Conservation (phyloP, 768 basidiomycete species). For the Tylopilus cervinicoccineus region DNA sequence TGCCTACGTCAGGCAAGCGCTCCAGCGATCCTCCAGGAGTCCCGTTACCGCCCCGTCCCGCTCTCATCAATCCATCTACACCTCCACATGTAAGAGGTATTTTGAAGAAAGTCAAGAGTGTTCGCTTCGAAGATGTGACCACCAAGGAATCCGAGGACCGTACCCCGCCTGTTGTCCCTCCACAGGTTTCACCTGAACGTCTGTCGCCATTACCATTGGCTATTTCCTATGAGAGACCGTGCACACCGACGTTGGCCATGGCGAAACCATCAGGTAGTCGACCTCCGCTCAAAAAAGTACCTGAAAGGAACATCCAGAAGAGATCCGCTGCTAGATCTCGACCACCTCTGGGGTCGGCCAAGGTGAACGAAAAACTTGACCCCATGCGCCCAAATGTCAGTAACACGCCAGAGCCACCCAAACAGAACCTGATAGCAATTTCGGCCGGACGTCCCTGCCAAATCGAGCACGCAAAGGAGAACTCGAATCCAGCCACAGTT, state of each 20-base stretch:
- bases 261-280: neutral
- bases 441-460: slow-evolving; percentile 17
- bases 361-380: slow-evolving; percentile 6
- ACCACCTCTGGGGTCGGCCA: slow-evolving; percentile 14
- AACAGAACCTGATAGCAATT: neutral
- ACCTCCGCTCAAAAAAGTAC: neutral
- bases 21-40: slow-evolving; percentile 16
- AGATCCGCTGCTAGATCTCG: slow-evolving; percentile 12
- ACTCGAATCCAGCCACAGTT: neutral
- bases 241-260: slow-evolving; percentile 8
- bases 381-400: neutral
- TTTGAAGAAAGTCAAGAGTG: slow-evolving; percentile 38
- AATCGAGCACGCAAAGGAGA: slow-evolving; percentile 14
- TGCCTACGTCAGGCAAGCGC: neutral
- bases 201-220: slow-evolving; percentile 6
- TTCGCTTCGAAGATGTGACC: slow-evolving; percentile 33
- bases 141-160: slow-evolving; percentile 1
- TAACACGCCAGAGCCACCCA: slow-evolving; percentile 3
- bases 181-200: slow-evolving; percentile 1
- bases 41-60: slow-evolving; percentile 21
- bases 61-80: slow-evolving; percentile 24
- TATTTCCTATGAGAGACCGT: slow-evolving; percentile 6
- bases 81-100: slow-evolving; percentile 33
- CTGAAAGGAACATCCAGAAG: slow-evolving; percentile 7
- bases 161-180: neutral